A percentile compares a stretch with the other conserved stretches of the same genome.
Conservation (phyloP, 495 filamentous ascomycete species). For the Emericellopsis terricola region DNA sequence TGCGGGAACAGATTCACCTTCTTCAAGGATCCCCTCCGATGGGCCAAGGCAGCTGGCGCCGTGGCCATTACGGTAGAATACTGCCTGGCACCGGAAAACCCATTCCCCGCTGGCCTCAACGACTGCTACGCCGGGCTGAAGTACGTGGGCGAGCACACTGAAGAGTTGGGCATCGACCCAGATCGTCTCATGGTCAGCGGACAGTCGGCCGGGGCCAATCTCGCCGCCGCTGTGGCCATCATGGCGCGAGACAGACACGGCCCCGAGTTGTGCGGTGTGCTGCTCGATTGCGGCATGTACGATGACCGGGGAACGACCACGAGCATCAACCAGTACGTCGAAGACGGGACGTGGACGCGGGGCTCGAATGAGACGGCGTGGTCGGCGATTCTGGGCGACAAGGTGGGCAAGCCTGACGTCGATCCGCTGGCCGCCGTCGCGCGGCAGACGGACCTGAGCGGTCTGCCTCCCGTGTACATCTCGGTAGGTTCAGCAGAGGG, state of each 20-base stretch:
- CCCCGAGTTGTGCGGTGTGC: conserved; percentile 12
- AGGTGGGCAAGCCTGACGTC: conserved; percentile 6
- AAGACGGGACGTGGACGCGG: conserved; percentile 12
- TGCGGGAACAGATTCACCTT: conserved; percentile 9
- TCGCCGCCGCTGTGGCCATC: conserved; percentile 16
- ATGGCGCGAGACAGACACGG: conserved; percentile 13
- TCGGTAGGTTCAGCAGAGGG: conserved; percentile 20
- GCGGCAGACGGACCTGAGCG: conserved; percentile 11
- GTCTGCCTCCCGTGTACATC: conserved; percentile 18
- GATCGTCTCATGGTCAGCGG: conserved; percentile 17
- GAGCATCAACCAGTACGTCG: conserved; percentile 7
- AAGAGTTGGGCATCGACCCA: conserved; percentile 15
- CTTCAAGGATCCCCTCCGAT: conserved; percentile 4
- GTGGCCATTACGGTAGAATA: conserved; percentile 16
- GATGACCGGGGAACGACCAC: conserved; percentile 16
- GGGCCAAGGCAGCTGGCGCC: conserved; percentile 5
- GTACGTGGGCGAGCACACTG: conserved; percentile 12
- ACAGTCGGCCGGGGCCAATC: conserved; percentile 19
- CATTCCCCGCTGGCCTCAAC: conserved; percentile 21
- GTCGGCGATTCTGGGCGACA: conserved; percentile 11
- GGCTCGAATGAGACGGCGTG: conserved; percentile 16
- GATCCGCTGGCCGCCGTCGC: conserved; percentile 21
- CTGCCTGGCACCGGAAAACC: conserved; percentile 26
- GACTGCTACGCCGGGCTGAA: conserved; percentile 20
- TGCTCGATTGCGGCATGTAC: conserved; percentile 23